Conservation (phyloP, 2,329 filamentous ascomycete species). For the Aspergillus fructus region DNA sequence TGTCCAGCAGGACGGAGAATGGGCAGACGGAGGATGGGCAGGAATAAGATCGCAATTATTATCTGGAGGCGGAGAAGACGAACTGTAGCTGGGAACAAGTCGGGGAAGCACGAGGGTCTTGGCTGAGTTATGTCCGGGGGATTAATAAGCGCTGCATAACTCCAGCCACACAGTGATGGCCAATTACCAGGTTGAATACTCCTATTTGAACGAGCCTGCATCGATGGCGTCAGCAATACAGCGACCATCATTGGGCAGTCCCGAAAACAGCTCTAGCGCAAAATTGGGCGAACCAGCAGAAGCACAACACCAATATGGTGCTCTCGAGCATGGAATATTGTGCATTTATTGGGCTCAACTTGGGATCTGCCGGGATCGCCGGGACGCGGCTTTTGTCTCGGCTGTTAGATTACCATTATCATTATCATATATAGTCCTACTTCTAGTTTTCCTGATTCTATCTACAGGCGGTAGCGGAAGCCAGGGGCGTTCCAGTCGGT, state of each 20-base stretch:
- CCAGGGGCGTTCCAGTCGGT: constrained; percentile 62
- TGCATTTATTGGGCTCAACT: background rate
- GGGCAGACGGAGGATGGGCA: background rate
- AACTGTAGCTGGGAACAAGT: background rate
- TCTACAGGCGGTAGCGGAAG: constrained; percentile 54
- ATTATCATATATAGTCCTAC: background rate
- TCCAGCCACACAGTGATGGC: too few relatives aligned
- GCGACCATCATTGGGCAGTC: background rate
- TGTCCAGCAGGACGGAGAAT: background rate
- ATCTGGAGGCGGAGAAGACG: background rate
- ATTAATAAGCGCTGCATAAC: background rate
- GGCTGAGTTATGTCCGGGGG: background rate
- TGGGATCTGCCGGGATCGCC: background rate
- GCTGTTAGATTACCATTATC: background rate
- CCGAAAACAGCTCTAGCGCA: background rate
- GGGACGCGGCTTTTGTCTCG: background rate
- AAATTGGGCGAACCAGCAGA: background rate
- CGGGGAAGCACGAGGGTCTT: constrained; percentile 1
- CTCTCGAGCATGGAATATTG: background rate
- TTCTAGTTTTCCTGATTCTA: background rate
- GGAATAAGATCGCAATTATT: background rate
- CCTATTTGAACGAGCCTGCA: background rate
- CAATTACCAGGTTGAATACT: too few relatives aligned
- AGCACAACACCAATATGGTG: background rate
- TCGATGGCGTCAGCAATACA: background rate